Conservation (phyloP, 306 rosid species). For the Acacia crassicarpa region DNA sequence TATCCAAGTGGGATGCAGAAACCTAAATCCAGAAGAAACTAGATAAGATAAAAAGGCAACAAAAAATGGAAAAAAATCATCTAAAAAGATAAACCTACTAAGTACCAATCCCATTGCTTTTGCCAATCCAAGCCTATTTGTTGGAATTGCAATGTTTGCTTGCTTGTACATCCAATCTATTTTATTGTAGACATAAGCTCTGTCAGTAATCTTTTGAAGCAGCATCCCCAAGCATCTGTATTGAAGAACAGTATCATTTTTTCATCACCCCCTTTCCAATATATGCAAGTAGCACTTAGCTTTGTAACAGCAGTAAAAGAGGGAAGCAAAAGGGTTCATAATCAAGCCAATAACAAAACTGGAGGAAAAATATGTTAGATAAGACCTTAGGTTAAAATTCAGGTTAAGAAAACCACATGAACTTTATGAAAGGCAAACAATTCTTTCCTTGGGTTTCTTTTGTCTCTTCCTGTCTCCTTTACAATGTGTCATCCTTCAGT, state of each 20-base stretch:
- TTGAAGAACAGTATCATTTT: conserved; percentile 23
- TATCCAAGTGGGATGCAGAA: conserved; percentile 98
- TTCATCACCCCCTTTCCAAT: conserved; percentile 25
- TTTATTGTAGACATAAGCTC: conserved; percentile 74
- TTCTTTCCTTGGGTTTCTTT: not conserved
- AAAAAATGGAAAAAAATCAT: conserved; percentile 32
- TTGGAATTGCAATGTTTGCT: conserved; percentile 75
- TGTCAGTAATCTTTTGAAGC: conserved; percentile 89
- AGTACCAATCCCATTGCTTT: conserved; percentile 98
- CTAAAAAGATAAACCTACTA: conserved; percentile 17
- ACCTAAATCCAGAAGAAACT: conserved; percentile 55
- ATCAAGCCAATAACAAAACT: not conserved
- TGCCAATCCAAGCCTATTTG: conserved; percentile 93
- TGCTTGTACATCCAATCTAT: conserved; percentile 93
- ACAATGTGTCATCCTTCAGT: not conserved
- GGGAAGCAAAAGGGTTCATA: not conserved
- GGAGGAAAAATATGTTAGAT: conserved; percentile 14
- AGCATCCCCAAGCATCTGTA: conserved; percentile 92
- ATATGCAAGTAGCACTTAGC: conserved; percentile 14
- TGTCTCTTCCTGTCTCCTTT: conserved; percentile 9
- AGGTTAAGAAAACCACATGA: not conserved
- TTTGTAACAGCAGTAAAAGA: not conserved
- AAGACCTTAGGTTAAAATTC: not conserved
- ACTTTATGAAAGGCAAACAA: not conserved
- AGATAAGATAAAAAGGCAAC: conserved; percentile 31